Base-by-base conservation (phyloP, 2,329 filamentous ascomycete species). In the Penicillium sp. region DNA sequence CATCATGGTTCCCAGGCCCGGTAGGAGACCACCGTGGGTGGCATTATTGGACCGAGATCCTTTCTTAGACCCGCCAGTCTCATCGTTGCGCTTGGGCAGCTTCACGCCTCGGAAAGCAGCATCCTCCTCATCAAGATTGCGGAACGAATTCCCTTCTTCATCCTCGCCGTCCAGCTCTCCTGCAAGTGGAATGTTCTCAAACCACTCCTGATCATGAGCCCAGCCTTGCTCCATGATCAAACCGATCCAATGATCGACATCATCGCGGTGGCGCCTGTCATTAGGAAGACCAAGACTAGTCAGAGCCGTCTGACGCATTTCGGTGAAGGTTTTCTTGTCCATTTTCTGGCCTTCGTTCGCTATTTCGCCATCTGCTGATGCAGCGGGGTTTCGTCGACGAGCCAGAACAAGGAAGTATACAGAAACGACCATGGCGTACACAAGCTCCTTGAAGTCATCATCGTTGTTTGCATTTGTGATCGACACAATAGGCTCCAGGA, bases 141-240 rank as follows among this genome's bases (percentile, higher is more conserved):
- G 75, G 25, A 76, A 73, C 0, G 60, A 68, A n/a, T 52, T 60
- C 2, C 71, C 73, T 26, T 69, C 70, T 3, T 65, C 72, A 10
- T 74, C 71, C 43, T 75, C 72, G 1, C 68, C 71, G 39, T 72
- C 68, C 10, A 74, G 57, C 25, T 71, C 73, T 4, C 67, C 74
- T 8, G 73, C 74, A 60, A 65, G 66, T 8, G 77, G 75, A 44
- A 81, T 80, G 62, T 89, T 85, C 27, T 80, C 75, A 58, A 90
- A 90, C 88, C 88, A 91, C 66, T 90, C 87, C 51, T 82, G 71
- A 4, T 71, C 88, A 81, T 84, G 80, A 19, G 82, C 75, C 78
- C 80, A 83, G 2, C 71, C 71, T 23, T 76, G 72, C 21, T 72
- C 69, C 62, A 75, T 82, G 43, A 90, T 81, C 55, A 83, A 75